A percentile compares a stretch with the other conserved stretches of the same genome.
Evolutionary conservation across 1,284 basidiomycete species (phyloP).

Genomic region (Ganoderma boninense): DNA sequence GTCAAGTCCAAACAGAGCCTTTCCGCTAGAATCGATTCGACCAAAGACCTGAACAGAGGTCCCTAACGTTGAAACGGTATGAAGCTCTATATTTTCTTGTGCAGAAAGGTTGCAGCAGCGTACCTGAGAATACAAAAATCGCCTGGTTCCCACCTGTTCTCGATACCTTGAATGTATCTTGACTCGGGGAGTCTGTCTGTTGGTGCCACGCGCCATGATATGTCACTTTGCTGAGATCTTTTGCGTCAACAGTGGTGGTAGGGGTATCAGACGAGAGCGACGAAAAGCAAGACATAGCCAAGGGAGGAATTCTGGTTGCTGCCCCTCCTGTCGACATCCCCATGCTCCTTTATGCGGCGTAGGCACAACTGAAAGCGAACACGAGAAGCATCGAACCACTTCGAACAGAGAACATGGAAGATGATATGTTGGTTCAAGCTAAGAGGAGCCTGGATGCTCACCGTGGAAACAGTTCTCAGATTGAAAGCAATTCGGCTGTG

Average conservation of each 20-base stretch:
- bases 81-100: background rate
- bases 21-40: background rate
- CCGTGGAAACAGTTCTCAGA: background rate
- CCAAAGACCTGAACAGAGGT: background rate
- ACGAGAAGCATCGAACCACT: background rate
- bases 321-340: background rate
- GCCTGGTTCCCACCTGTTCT: background rate
- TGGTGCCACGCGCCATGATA: no score
- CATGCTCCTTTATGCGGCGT: background rate
- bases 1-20: background rate
- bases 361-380: background rate
- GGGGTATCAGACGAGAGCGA: background rate
- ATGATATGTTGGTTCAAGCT: background rate
- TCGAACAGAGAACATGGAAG: background rate
- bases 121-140: background rate
- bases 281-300: background rate
- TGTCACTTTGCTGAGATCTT: no score
- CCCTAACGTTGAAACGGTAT: background rate
- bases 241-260: background rate
- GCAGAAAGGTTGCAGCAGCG: background rate
- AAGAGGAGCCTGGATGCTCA: background rate
- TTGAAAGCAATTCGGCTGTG: background rate
- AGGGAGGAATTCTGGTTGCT: background rate
- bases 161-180: background rate
- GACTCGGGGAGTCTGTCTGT: no score